A percentile compares a stretch with the other conserved stretches of the same genome.
These are phyloP conservation scores for Schizochytrium sp. DNA, from an alignment of 108 stramenopile species.

Conservation along the genomic window DNA sequence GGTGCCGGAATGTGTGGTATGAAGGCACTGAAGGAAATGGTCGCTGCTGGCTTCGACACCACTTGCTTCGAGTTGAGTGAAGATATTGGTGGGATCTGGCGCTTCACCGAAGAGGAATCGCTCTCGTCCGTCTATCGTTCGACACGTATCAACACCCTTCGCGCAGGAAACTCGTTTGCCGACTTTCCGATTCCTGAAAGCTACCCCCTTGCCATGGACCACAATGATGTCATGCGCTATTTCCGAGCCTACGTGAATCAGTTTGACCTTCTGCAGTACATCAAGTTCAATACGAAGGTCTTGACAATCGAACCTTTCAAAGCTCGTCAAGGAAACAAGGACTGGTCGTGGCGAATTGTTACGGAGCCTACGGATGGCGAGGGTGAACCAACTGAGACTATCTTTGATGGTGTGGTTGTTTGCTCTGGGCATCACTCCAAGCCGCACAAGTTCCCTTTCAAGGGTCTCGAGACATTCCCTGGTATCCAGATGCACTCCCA, in stretches of 20 bases:
- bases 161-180: background rate
- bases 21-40: slow-evolving; percentile 8
- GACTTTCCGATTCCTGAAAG: slow-evolving; percentile 13
- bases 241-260: background rate
- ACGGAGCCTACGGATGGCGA: background rate
- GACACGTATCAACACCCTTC: slow-evolving; percentile 34
- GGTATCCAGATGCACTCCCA: slow-evolving; percentile 1
- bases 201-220: background rate
- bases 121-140: background rate
- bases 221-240: background rate
- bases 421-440: slow-evolving; percentile 35
- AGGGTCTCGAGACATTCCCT: slow-evolving; percentile 20
- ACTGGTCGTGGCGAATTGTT: slow-evolving; percentile 13
- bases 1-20: slow-evolving; percentile 57
- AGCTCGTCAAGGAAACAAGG: background rate
- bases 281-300: background rate
- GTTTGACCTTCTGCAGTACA: background rate
- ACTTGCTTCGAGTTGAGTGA: slow-evolving; percentile 14
- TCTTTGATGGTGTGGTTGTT: background rate
- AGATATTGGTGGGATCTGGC: slow-evolving; percentile 21
- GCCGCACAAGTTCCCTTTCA: background rate
- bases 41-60: background rate
- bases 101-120: slow-evolving; percentile 27
- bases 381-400: background rate
- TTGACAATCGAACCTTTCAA: background rate